These are phyloP conservation scores for Colletotrichum tropicale DNA, from an alignment of 2,329 filamentous ascomycete genomes.

Conservation along the genomic window DNA sequence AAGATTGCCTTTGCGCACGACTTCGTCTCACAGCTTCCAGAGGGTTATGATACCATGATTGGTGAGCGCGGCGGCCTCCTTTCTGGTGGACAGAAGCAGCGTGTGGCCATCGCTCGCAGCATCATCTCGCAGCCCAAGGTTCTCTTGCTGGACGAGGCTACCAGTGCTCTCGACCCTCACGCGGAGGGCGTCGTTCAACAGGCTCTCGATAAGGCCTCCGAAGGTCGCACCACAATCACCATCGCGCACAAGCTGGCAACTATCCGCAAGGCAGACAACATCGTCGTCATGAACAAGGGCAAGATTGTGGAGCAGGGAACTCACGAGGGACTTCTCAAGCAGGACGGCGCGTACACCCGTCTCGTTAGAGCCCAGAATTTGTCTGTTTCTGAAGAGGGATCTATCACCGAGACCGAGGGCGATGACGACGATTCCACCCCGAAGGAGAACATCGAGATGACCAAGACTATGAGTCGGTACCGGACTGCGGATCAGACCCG, in stretches of 20 bases:
- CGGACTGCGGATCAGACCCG: constrained; percentile 31
- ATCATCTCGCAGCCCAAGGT: constrained; percentile 51
- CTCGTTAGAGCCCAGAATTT: constrained; percentile 50
- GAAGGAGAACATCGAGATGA: constrained; percentile 22
- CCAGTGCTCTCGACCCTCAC: constrained; percentile 53
- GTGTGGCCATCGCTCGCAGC: constrained; percentile 62
- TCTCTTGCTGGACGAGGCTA: constrained; percentile 71
- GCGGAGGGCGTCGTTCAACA: constrained; percentile 55
- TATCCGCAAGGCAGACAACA: constrained; percentile 64
- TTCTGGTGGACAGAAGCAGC: constrained; percentile 69
- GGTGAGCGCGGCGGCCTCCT: constrained; percentile 65
- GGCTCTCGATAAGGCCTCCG: constrained; percentile 56
- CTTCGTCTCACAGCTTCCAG: constrained; percentile 49
- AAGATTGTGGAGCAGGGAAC: constrained; percentile 63
- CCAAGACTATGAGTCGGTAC: constrained; percentile 35
- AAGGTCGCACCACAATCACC: constrained; percentile 64
- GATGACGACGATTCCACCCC: constrained; percentile 21
- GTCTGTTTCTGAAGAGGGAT: constrained; percentile 26
- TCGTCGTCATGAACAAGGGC: constrained; percentile 65
- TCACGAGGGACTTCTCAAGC: constrained; percentile 56
- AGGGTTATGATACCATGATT: constrained; percentile 60
- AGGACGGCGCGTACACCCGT: constrained; percentile 52
- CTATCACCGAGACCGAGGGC: constrained; percentile 25
- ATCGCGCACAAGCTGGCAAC: constrained; percentile 65
- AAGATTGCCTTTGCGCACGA: constrained; percentile 49